These are phyloP conservation scores for Termitomyces sp. DNA, from an alignment of 768 basidiomycete genomes.

Conservation along the genomic window DNA sequence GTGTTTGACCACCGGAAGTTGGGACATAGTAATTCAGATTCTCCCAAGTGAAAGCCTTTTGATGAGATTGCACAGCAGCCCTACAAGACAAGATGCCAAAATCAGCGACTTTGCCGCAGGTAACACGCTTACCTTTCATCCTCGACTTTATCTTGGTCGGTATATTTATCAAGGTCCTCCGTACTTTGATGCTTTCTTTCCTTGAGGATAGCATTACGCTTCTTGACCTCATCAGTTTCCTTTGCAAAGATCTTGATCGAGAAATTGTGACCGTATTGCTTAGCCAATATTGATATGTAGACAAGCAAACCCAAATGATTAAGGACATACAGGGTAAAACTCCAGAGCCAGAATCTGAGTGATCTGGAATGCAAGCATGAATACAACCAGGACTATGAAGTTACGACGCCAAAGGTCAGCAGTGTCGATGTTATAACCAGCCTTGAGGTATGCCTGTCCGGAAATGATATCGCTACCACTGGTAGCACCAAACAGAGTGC, in stretches of 20 bases:
- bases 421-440: constrained; percentile 41
- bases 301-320: not conserved
- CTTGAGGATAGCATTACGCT: constrained; percentile 45
- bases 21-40: constrained; percentile 73
- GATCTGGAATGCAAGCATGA: constrained; percentile 64
- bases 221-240: constrained; percentile 48
- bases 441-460: constrained; percentile 58
- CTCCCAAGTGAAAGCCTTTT: constrained; percentile 79
- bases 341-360: constrained; percentile 66
- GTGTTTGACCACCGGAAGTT: constrained; percentile 49
- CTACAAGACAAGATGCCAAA: not conserved
- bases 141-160: constrained; percentile 2
- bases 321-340: constrained; percentile 48
- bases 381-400: constrained; percentile 65
- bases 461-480: constrained; percentile 49
- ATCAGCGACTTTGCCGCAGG: not conserved
- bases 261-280: constrained; percentile 46
- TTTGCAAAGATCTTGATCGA: constrained; percentile 56
- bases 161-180: constrained; percentile 22
- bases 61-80: constrained; percentile 16
- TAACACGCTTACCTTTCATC: constrained; percentile 6
- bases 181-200: constrained; percentile 43
- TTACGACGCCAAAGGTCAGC: constrained; percentile 61
- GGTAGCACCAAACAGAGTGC: constrained; percentile 65
- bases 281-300: constrained; percentile 8